These are phyloP conservation scores for Fusarium burgessii DNA, from an alignment of 2,329 filamentous ascomycete genomes.

Conservation along the genomic window DNA sequence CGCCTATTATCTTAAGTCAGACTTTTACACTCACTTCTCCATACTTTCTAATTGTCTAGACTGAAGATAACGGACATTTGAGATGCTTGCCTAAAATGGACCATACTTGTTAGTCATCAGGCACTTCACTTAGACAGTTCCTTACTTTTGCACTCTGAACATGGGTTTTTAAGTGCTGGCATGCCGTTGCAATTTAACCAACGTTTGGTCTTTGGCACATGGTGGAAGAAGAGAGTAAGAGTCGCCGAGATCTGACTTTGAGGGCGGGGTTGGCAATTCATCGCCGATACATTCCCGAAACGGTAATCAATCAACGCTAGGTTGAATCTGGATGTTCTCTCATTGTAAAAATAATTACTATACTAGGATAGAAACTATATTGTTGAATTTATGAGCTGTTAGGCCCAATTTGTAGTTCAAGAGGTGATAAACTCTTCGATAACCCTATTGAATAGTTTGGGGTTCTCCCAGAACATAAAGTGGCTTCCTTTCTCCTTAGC, in stretches of 20 bases:
- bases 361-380: neutral
- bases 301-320: neutral
- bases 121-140: fast-evolving
- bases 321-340: neutral
- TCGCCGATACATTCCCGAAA: constrained; percentile 5
- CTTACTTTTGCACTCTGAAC: constrained; percentile 37
- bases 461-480: constrained; percentile 4
- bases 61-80: constrained; percentile 27
- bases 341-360: too few species aligned
- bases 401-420: too few species aligned
- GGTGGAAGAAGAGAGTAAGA: neutral
- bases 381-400: too few species aligned
- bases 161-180: constrained; percentile 32
- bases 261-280: neutral
- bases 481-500: neutral
- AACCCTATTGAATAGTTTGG: neutral
- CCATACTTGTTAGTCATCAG: neutral
- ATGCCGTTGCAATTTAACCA: neutral
- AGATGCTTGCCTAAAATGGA: constrained; percentile 34
- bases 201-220: fast-evolving
- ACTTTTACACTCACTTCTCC: fast-evolving
- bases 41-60: fast-evolving
- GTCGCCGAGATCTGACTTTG: constrained; percentile 2
- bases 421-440: neutral
- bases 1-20: neutral